A percentile compares a stretch with the other conserved stretches of the same genome.
Conservation (phyloP, 257 asterid species). For the Datura wrightii region DNA sequence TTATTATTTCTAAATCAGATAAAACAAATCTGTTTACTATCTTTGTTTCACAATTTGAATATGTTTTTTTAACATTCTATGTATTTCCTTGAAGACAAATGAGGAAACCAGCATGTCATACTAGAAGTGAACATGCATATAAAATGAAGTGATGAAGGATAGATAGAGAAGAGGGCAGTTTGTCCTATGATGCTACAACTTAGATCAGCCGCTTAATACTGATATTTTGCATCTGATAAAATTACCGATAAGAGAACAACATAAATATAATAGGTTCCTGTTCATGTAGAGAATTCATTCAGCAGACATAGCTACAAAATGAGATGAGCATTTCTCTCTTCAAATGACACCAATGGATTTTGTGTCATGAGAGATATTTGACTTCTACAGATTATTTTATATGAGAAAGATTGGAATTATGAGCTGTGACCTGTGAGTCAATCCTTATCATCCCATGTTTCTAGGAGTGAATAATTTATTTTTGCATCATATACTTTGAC, state of each 20-base stretch:
- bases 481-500: not conserved
- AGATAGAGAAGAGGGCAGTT: not conserved
- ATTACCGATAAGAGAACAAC: not conserved
- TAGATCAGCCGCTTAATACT: not conserved
- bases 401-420: slow-evolving; percentile 4
- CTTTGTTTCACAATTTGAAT: not conserved
- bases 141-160: not conserved
- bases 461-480: not conserved
- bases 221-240: not conserved
- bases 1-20: not conserved
- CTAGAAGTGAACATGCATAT: not conserved
- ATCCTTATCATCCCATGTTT: not conserved
- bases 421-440: slow-evolving; percentile 12
- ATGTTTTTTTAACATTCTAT: not conserved
- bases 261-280: not conserved
- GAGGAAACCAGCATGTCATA: slow-evolving; percentile 1
- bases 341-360: not conserved
- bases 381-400: not conserved
- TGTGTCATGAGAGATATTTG: not conserved
- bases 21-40: not conserved
- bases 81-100: not conserved
- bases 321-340: slow-evolving; percentile 2
- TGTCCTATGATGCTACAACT: not conserved
- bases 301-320: not conserved
- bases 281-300: slow-evolving; percentile 6